phyloP scores from a whole-genome alignment of 768 basidiomycete genomes.

The Termitomyces sp. region DNA sequence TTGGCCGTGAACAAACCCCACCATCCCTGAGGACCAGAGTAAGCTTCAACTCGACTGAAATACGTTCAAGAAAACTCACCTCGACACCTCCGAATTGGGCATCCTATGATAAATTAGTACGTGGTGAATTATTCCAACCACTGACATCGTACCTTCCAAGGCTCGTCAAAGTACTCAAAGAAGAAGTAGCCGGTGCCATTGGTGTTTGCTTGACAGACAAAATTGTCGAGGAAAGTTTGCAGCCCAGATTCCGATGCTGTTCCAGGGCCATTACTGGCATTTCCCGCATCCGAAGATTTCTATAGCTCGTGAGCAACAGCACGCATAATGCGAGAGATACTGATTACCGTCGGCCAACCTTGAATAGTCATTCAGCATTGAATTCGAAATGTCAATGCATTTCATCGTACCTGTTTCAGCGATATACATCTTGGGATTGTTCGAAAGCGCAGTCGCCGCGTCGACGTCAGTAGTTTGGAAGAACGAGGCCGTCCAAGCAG shows the following conservation, averaged over 20 bases:
- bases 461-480: constrained; percentile 67
- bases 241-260: constrained; percentile 53
- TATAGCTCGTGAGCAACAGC: constrained; percentile 22
- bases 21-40: constrained; percentile 33
- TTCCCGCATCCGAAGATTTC: constrained; percentile 58
- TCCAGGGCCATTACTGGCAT: constrained; percentile 68
- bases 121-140: not conserved
- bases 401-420: constrained; percentile 76
- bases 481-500: constrained; percentile 81
- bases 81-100: constrained; percentile 77
- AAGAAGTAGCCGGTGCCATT: constrained; percentile 88
- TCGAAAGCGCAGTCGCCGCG: constrained; percentile 55
- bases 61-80: constrained; percentile 16
- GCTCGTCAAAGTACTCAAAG: constrained; percentile 81
- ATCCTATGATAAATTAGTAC: constrained; percentile 35
- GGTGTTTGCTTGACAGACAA: constrained; percentile 81
- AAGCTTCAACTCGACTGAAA: not conserved
- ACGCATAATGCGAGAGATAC: not conserved
- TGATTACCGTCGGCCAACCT: constrained; percentile 63
- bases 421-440: constrained; percentile 82
- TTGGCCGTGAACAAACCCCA: constrained; percentile 47
- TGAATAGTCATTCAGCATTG: not conserved
- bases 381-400: not conserved
- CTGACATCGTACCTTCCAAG: constrained; percentile 63
- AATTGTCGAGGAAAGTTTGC: constrained; percentile 80